A percentile compares a stretch with the other conserved stretches of the same genome.
These are phyloP conservation scores for Phytophthora hibernalis DNA, from an alignment of 352 stramenopile genomes.

Conservation along the genomic window DNA sequence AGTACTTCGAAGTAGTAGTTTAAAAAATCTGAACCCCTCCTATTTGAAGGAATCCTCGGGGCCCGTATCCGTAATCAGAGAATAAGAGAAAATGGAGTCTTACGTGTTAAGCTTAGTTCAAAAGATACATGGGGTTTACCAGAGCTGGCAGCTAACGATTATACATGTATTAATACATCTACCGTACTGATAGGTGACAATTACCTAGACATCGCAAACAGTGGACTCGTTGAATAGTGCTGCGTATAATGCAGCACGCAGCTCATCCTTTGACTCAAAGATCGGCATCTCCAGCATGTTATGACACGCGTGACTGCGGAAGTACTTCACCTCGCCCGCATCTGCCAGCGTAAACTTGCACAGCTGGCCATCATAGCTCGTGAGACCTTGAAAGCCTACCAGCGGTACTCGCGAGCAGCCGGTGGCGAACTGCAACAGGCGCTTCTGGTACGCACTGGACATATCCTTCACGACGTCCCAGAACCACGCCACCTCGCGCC, in stretches of 20 bases:
- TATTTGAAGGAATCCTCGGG: too few relatives aligned
- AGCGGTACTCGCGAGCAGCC: slow-evolving; percentile 75
- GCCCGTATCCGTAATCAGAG: too few relatives aligned
- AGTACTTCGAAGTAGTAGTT: too few relatives aligned
- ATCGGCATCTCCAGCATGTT: slow-evolving; percentile 94
- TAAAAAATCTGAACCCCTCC: too few relatives aligned
- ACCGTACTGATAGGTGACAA: slow-evolving; percentile 23
- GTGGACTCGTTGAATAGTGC: slow-evolving; percentile 50
- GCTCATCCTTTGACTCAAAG: slow-evolving; percentile 86
- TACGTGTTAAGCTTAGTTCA: not conserved
- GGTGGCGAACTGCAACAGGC: slow-evolving; percentile 84
- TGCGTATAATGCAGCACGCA: slow-evolving; percentile 56
- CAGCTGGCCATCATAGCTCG: slow-evolving; percentile 73
- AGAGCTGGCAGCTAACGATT: too few relatives aligned
- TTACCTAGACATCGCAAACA: slow-evolving; percentile 6
- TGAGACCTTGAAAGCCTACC: slow-evolving; percentile 67
- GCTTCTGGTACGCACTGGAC: slow-evolving; percentile 61
- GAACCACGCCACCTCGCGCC: slow-evolving; percentile 44
- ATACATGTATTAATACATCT: slow-evolving; percentile 21
- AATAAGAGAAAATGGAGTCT: not conserved
- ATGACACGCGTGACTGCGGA: slow-evolving; percentile 69
- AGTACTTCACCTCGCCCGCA: slow-evolving; percentile 26
- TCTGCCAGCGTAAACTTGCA: slow-evolving; percentile 68
- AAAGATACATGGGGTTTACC: not conserved
- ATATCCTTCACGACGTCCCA: slow-evolving; percentile 90